A percentile compares a stretch with the other conserved stretches of the same genome.
phyloP scores from a whole-genome alignment of 768 basidiomycete species.

The Termitomyces sp. region DNA sequence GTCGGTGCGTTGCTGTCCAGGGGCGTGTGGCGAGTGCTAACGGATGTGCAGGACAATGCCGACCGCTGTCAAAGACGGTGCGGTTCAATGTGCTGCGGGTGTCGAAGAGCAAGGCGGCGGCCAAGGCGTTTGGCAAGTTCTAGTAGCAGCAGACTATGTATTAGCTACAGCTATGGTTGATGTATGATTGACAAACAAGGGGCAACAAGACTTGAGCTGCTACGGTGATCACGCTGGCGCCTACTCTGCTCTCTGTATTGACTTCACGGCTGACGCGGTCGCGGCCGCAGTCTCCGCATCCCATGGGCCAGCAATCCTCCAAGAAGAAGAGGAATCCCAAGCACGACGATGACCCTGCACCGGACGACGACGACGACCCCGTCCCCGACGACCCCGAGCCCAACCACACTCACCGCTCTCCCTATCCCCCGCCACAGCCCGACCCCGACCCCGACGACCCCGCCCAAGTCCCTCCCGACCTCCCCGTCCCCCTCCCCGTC shows the following conservation, averaged over 20 bases:
- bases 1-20: slow-evolving; percentile 72
- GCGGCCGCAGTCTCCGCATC: slow-evolving; percentile 69
- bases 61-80: slow-evolving; percentile 97
- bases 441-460: slow-evolving; percentile 31
- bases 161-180: not conserved
- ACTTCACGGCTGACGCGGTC: slow-evolving; percentile 69
- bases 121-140: slow-evolving; percentile 96
- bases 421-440: slow-evolving; percentile 27
- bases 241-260: slow-evolving; percentile 74
- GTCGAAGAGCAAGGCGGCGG: slow-evolving; percentile 85
- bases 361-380: slow-evolving; percentile 41
- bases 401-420: slow-evolving; percentile 25
- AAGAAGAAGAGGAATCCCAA: slow-evolving; percentile 72
- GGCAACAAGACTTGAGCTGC: slow-evolving; percentile 8
- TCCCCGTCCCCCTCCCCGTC: slow-evolving; percentile 44
- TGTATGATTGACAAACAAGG: slow-evolving; percentile 16
- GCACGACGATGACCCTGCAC: slow-evolving; percentile 60
- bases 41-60: slow-evolving; percentile 78
- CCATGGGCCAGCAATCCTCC: slow-evolving; percentile 84
- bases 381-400: slow-evolving; percentile 22
- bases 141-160: slow-evolving; percentile 22
- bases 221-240: slow-evolving; percentile 60
- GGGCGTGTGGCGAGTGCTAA: slow-evolving; percentile 4
- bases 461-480: no score
- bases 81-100: slow-evolving; percentile 99